phyloP scores from a whole-genome alignment of 805 yeast genomes.

The Ascoidea asiatica region DNA sequence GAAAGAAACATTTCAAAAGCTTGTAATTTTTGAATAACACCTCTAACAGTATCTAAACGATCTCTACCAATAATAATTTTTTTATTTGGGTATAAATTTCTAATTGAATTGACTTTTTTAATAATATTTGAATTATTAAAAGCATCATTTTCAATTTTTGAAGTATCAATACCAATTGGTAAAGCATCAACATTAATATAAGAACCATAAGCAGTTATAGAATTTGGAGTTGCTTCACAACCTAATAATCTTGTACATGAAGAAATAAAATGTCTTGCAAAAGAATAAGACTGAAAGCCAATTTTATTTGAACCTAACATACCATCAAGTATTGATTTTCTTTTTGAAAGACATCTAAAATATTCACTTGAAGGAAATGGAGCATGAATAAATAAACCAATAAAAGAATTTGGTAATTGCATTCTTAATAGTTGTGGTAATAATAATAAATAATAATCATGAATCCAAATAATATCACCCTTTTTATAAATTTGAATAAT shows the following conservation, averaged over 20 bases:
- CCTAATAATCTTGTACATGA: slow-evolving; percentile 85
- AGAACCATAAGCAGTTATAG: slow-evolving; percentile 64
- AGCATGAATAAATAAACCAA: slow-evolving; percentile 86
- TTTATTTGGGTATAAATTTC: slow-evolving; percentile 45
- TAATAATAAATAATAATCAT: slow-evolving; percentile 82
- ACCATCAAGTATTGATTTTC: slow-evolving; percentile 66
- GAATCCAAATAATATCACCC: slow-evolving; percentile 92
- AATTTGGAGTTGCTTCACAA: slow-evolving; percentile 47
- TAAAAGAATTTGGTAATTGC: slow-evolving; percentile 65
- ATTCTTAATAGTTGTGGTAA: slow-evolving; percentile 77
- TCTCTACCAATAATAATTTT: slow-evolving; percentile 91
- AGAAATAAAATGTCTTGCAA: slow-evolving; percentile 82
- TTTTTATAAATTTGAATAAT: slow-evolving; percentile 61
- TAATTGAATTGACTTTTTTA: slow-evolving; percentile 51
- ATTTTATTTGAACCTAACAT: slow-evolving; percentile 77
- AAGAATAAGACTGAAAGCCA: slow-evolving; percentile 76
- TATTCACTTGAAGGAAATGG: slow-evolving; percentile 95
- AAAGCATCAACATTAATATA: slow-evolving; percentile 58
- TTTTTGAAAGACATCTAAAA: slow-evolving; percentile 83
- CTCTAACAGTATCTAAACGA: slow-evolving; percentile 80
- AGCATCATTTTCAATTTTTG: slow-evolving; percentile 47
- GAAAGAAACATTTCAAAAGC: slow-evolving; percentile 83
- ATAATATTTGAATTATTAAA: slow-evolving; percentile 31
- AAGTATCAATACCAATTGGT: slow-evolving; percentile 85
- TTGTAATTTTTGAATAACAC: slow-evolving; percentile 84